These are phyloP conservation scores for Dactylellina leptospora DNA, from an alignment of 2,329 filamentous ascomycete genomes.

Conservation along the genomic window DNA sequence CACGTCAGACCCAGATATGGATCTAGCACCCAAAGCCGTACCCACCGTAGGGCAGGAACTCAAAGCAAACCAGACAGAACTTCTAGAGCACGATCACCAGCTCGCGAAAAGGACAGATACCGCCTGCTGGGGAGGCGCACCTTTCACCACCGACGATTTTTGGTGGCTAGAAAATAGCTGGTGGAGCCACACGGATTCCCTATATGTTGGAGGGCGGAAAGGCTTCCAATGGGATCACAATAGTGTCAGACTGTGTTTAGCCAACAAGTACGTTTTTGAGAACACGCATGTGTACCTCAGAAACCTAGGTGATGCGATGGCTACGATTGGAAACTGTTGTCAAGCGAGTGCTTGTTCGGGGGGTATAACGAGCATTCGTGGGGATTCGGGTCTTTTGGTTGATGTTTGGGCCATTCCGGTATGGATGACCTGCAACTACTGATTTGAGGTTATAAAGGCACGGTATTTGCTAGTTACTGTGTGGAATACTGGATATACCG, in stretches of 20 bases:
- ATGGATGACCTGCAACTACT: background rate
- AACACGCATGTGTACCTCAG: slow-evolving; percentile 20
- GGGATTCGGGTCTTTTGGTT: slow-evolving; percentile 16
- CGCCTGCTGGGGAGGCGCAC: background rate
- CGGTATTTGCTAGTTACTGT: background rate
- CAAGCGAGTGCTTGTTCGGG: slow-evolving; percentile 1
- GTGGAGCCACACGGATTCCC: slow-evolving; percentile 15
- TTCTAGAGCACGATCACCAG: too few relatives aligned
- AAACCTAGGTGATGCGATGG: slow-evolving; percentile 27
- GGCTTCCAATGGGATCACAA: background rate
- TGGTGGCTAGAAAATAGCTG: slow-evolving; percentile 15
- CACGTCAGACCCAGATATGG: too few relatives aligned
- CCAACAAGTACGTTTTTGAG: slow-evolving; percentile 17
- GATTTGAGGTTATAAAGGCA: background rate
- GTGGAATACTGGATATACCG: background rate
- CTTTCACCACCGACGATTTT: slow-evolving; percentile 19
- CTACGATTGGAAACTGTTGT: slow-evolving; percentile 16
- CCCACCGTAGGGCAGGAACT: too few relatives aligned
- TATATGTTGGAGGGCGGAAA: background rate
- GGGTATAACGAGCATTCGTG: slow-evolving; percentile 15
- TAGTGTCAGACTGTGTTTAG: slow-evolving; percentile 3
- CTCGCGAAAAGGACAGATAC: slow-evolving; percentile 1
- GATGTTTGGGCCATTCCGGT: slow-evolving; percentile 14
- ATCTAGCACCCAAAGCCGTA: too few relatives aligned
- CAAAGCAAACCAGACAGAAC: too few relatives aligned